Conservation (phyloP, 306 rosid species). For the Benincasa hispida region DNA sequence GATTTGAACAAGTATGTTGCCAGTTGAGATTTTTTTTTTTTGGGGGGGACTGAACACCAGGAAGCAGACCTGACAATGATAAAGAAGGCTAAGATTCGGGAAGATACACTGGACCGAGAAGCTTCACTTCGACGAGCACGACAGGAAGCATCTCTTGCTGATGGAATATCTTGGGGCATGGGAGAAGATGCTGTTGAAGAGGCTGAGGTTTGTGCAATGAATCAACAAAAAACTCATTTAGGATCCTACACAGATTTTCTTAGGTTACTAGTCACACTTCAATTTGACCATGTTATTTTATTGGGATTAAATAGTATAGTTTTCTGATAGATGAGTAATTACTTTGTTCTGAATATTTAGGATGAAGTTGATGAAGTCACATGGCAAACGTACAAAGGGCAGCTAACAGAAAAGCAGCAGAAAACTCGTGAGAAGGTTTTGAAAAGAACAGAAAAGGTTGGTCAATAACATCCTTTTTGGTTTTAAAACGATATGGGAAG, state of each 20-base stretch:
- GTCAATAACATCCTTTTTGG: constrained; percentile 15
- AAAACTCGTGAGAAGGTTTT: constrained; percentile 77
- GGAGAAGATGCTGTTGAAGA: constrained; percentile 97
- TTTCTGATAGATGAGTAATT: not conserved
- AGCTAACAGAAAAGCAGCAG: constrained; percentile 82
- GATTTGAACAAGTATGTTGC: not conserved
- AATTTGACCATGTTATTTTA: not conserved
- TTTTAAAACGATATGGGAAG: not conserved
- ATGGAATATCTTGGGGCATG: constrained; percentile 97
- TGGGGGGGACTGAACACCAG: constrained; percentile 20
- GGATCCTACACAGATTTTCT: not conserved
- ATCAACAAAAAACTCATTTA: not conserved
- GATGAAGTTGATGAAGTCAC: constrained; percentile 83
- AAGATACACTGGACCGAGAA: constrained; percentile 55
- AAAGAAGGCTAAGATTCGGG: constrained; percentile 52
- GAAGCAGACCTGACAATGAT: constrained; percentile 44
- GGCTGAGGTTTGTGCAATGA: constrained; percentile 45
- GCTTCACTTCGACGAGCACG: constrained; percentile 91
- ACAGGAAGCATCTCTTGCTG: constrained; percentile 61
- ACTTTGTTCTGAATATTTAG: constrained; percentile 28
- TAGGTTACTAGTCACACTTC: not conserved
- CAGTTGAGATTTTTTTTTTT: not conserved
- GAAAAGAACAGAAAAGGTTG: constrained; percentile 82
- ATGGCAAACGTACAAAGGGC: constrained; percentile 92
- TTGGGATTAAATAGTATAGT: not conserved